Percentiles rank a stretch among this genome's conserved stretches.
Conservation (phyloP, 768 basidiomycete genomes). For the Hericium coralloides region DNA sequence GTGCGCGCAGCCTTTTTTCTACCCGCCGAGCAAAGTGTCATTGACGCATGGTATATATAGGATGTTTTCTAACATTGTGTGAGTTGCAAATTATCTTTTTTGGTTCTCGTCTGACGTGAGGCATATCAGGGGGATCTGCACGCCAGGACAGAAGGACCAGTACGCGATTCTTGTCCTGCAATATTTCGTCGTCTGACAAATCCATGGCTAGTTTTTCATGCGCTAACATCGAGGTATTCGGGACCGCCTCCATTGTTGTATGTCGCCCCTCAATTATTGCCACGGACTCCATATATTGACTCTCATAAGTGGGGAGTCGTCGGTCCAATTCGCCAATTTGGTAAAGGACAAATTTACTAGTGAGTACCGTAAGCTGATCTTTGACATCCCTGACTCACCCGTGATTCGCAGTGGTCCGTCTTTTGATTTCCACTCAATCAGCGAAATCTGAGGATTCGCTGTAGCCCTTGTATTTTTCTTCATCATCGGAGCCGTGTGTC, state of each 20-base stretch:
- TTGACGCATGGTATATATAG: slow-evolving; percentile 14
- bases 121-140: slow-evolving; percentile 37
- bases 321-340: slow-evolving; percentile 30
- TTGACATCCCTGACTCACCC: no score
- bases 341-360: slow-evolving; percentile 27
- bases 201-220: slow-evolving; percentile 34
- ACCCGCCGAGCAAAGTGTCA: not conserved
- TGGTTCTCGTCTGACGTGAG: not conserved
- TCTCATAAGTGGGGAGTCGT: slow-evolving; percentile 30
- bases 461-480: slow-evolving; percentile 31
- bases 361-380: slow-evolving; percentile 4
- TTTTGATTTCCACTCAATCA: not conserved
- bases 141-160: slow-evolving; percentile 31
- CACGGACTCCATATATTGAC: no score
- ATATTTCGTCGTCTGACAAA: not conserved
- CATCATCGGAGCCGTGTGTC: slow-evolving; percentile 33
- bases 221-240: slow-evolving; percentile 44
- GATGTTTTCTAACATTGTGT: slow-evolving; percentile 38
- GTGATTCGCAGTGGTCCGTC: not conserved
- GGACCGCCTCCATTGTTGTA: slow-evolving; percentile 35
- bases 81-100: slow-evolving; percentile 5
- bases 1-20: slow-evolving; percentile 7
- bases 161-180: not conserved
- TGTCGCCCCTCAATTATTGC: not conserved
- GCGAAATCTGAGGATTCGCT: not conserved